Conservation (phyloP, 108 stramenopile species). For the Stephanodiscus triporus region DNA sequence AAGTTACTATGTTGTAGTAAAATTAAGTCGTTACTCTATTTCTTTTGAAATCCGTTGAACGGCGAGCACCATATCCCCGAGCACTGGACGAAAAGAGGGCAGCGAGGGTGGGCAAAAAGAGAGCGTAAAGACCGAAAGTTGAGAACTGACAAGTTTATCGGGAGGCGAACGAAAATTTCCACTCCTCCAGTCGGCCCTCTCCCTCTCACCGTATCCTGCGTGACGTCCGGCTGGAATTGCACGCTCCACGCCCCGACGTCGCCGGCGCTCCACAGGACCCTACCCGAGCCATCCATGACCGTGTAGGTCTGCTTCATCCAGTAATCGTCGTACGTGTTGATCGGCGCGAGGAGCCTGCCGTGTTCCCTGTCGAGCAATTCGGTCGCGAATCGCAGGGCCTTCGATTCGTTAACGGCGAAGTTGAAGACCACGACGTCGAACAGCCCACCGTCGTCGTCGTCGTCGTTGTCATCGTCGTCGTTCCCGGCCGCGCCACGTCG, state of each 20-base stretch:
- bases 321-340: conserved; percentile 79
- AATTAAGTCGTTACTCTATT: conserved; percentile 12
- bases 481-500: background rate
- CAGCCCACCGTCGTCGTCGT: conserved; percentile 25
- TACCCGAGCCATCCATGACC: conserved; percentile 58
- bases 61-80: conserved; percentile 87
- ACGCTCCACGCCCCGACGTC: conserved; percentile 93
- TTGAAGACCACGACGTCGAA: conserved; percentile 83
- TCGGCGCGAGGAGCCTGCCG: conserved; percentile 74
- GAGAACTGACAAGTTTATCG: background rate
- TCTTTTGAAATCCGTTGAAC: conserved; percentile 85
- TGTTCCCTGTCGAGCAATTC: conserved; percentile 57
- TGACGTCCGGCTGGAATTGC: conserved; percentile 90
- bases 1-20: background rate
- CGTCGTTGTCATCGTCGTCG: conserved; percentile 1
- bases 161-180: background rate
- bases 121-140: background rate
- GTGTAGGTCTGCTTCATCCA: conserved; percentile 86
- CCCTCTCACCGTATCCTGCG: conserved; percentile 58
- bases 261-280: conserved; percentile 54
- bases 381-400: conserved; percentile 64
- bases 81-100: conserved; percentile 39
- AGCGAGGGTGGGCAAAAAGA: background rate
- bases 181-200: background rate
- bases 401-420: conserved; percentile 82